Evolutionary conservation across 2,329 filamentous ascomycete genomes (phyloP), one percentile per base, ranked within the genome.

Genomic region (Epichloe glyceriae): DNA sequence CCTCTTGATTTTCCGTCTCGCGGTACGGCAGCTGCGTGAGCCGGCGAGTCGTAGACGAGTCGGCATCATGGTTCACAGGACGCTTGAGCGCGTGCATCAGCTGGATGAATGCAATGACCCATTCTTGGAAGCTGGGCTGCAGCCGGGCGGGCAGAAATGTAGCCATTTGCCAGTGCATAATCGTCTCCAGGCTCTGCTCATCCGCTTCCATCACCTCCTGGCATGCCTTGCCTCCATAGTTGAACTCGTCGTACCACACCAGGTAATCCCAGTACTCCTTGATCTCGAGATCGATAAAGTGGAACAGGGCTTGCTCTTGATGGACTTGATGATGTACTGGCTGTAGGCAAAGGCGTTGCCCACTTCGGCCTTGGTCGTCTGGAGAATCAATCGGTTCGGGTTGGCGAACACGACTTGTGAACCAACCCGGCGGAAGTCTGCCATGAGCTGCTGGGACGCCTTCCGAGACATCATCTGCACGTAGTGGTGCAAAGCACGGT

Each of bases 241-340:
- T 98, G 74, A 91, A 96, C 67, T 96, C 88, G 59, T 99, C 93
- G 58, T 97, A 97, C 93, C 93, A 99, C 4, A 96, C 83, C 0
- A 99, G 80, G 61, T 96, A 97, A 66, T 99, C 93, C 93, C 93
- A 99, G 67, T 96, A 99, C 64, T 98, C 93, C 58, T 91, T 95
- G 67, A 99, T 93, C 60, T 96, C 88, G 3, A 99, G 75, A 60
- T 98, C 93, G 55, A 99, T 82, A 63, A 98, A 98, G 66, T 96
- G 88, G 70, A 99, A 99, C 0, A 96, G 77, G 93, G 89, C 62
- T 96, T 96, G 51, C 82, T 83, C 67, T 95, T 91, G 70, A 99
- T 96, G 0, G 90, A 95, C 71, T 96, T 96, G 61, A 98, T 78
- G 55, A 98, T 94, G 68, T 98, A 99, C 67, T 97, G 86, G 58